phyloP scores from a whole-genome alignment of 805 yeast genomes.

The Blastobotrys parvus region DNA sequence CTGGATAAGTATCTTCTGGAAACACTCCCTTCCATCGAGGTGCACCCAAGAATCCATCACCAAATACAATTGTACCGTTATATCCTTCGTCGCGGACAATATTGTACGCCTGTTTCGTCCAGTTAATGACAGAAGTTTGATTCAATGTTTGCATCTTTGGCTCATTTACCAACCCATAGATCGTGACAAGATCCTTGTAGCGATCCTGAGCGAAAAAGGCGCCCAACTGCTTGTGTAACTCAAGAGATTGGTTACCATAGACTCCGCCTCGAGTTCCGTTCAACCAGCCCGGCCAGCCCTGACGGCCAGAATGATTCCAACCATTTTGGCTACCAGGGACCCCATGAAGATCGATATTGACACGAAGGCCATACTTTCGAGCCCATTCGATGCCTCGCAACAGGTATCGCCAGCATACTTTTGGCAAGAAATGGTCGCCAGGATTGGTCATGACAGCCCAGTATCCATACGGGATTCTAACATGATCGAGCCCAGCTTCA shows the following conservation, averaged over 20 bases:
- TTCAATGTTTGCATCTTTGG: constrained; percentile 50
- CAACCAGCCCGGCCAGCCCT: constrained; percentile 37
- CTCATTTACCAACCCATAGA: constrained; percentile 76
- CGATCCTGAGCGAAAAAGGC: constrained; percentile 54
- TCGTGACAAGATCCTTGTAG: constrained; percentile 61
- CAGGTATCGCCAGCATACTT: constrained; percentile 47
- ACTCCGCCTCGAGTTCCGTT: constrained; percentile 41
- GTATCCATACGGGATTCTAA: constrained; percentile 73
- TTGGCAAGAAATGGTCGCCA: constrained; percentile 49
- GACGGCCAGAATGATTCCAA: constrained; percentile 69
- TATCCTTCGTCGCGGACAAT: constrained; percentile 45
- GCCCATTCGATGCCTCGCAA: constrained; percentile 66
- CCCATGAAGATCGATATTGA: constrained; percentile 73
- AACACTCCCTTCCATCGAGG: constrained; percentile 56
- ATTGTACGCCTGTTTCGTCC: constrained; percentile 47
- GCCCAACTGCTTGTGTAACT: constrained; percentile 46
- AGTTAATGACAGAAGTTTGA: constrained; percentile 43
- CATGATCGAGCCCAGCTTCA: constrained; percentile 58
- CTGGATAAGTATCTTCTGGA: constrained; percentile 39
- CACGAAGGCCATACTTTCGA: constrained; percentile 46
- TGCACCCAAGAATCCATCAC: constrained; percentile 64
- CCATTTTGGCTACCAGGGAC: constrained; percentile 84
- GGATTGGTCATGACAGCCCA: constrained; percentile 56
- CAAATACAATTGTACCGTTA: constrained; percentile 50
- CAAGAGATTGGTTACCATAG: constrained; percentile 34